These are phyloP conservation scores for Bipolaris sorokiniana DNA, from an alignment of 2,329 filamentous ascomycete genomes.

Conservation along the genomic window DNA sequence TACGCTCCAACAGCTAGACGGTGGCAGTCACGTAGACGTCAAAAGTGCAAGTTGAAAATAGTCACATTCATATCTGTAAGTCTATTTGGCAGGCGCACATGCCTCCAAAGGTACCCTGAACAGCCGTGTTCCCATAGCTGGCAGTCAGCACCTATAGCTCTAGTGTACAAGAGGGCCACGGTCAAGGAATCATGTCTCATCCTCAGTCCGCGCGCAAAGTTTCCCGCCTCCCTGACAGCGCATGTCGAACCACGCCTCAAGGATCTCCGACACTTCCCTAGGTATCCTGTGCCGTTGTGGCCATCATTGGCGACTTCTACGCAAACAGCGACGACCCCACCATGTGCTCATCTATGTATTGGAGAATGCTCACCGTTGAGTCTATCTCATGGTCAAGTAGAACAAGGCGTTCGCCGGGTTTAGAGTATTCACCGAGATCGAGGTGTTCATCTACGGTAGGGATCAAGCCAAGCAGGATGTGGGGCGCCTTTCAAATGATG, in stretches of 20 bases:
- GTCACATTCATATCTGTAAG: neutral
- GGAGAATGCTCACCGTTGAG: neutral
- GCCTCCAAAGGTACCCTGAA: neutral
- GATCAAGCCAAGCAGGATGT: neutral
- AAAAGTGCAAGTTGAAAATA: neutral
- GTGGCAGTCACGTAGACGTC: neutral
- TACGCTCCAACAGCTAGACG: neutral
- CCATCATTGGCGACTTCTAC: neutral
- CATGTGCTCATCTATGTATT: constrained; percentile 1
- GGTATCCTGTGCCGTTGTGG: neutral
- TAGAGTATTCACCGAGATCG: neutral
- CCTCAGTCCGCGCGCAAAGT: neutral
- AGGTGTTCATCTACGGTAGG: constrained; percentile 1
- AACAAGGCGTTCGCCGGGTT: neutral
- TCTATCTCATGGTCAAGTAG: constrained; percentile 3
- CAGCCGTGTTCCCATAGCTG: too few relatives aligned
- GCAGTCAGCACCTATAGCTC: too few relatives aligned
- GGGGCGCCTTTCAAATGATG: neutral
- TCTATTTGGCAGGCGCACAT: neutral
- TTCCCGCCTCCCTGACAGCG: neutral
- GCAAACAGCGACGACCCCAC: constrained; percentile 1
- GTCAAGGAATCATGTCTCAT: neutral
- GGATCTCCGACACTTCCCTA: neutral
- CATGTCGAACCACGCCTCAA: neutral
- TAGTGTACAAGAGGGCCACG: too few relatives aligned